Conservation (phyloP, 495 filamentous ascomycete species). For the Lichina pygmaea region DNA sequence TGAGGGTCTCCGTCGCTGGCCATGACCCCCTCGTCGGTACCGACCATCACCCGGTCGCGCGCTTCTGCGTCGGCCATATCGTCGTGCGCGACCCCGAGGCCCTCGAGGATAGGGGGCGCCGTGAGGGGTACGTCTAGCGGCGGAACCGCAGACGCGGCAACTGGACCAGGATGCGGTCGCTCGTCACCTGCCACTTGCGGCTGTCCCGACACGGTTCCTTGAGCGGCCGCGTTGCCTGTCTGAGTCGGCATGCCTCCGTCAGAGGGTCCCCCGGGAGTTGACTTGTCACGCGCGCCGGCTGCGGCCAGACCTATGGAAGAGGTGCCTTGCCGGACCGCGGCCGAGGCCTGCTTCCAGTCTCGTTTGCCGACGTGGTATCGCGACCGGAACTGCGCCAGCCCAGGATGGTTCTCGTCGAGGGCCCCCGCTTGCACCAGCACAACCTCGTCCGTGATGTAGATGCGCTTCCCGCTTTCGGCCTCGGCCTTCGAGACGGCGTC, state of each 20-base stretch:
- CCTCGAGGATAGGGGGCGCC: too few species aligned
- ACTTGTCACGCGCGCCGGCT: too few species aligned
- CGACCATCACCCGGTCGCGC: not conserved
- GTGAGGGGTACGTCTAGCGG: too few species aligned
- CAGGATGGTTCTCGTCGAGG: slow-evolving; percentile 24
- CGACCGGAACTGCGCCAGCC: not conserved
- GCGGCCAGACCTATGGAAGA: too few species aligned
- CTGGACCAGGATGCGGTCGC: too few species aligned
- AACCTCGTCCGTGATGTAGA: slow-evolving; percentile 30
- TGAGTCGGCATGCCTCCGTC: too few species aligned
- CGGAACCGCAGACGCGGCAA: too few species aligned
- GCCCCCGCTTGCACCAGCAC: slow-evolving; percentile 46
- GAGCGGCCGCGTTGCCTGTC: too few species aligned
- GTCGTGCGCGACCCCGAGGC: not conserved
- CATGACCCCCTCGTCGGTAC: not conserved
- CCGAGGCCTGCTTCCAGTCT: not conserved
- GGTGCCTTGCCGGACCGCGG: not conserved
- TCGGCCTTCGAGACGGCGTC: slow-evolving; percentile 33
- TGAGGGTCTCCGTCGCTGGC: not conserved
- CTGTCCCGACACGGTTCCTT: too few species aligned
- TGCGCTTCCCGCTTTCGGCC: slow-evolving; percentile 23
- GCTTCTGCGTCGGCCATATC: slow-evolving; percentile 16
- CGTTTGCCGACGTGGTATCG: not conserved
- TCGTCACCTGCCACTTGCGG: too few species aligned
- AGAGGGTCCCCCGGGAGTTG: too few species aligned